Base-by-base conservation (phyloP, 108 stramenopile genomes). In the Fragilariopsis cylindrus region DNA sequence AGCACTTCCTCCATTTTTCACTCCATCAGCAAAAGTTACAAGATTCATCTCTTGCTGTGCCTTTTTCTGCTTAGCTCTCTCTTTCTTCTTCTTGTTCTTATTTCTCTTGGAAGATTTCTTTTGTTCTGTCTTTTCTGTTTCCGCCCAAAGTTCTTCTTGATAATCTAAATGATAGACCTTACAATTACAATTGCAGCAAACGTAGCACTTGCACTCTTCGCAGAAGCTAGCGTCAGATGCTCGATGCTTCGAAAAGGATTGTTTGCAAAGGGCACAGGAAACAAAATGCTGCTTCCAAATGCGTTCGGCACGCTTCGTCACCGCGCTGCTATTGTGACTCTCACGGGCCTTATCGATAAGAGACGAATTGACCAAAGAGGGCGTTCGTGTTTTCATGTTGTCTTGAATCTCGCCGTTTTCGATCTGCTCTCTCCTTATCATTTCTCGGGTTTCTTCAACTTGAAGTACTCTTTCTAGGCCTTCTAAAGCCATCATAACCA, bases 401-500 rank as follows among this genome's bases (percentile, higher is more conserved):
- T 88, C 87, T 41, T 69, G 69, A 46, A 85, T 73, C 41, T 80
- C 85, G 43, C 85, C 73, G 46, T 72, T 78, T 47, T 86, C 84
- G 47, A 81, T 81, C 43, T 71, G 80, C 60, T 81, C 84, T 67
- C 74, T 65, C 52, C 79, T 76, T 8, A 86, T 57, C 55, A 81
- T 66, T 71, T 92, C 91, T 19, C 90, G 77, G 40, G 87, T 84
- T 73, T 93, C 93, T 55, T 96, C 92, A 5, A 96, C 93, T 79
- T 96, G 96, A 67, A 99, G 72, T 4, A 99, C 91, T 65, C 97
- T 75, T 68, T 99, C 98, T 15, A 99, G 82, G 15, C 96, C 96
- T 78, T 99, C 98, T 47, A 99, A 76, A 4, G 98, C 96, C 95
- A 99, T 97, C 89, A 93, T 93, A 41, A 95, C 95, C 96, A 99